Evolutionary conservation across 345 rosid species (phyloP).

Genomic region (Salix brachista): DNA sequence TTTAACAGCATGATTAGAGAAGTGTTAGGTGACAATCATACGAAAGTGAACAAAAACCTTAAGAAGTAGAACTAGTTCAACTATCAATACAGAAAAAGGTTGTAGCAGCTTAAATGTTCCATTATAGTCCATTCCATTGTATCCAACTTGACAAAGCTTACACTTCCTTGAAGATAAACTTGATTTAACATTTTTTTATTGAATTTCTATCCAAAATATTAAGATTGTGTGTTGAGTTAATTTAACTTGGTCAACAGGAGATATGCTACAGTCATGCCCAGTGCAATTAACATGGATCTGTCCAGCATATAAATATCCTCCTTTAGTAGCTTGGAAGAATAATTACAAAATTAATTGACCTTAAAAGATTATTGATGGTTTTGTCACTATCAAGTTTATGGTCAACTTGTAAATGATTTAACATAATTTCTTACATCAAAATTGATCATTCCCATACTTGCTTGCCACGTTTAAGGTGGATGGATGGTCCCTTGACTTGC

Average conservation of each 20-base stretch:
- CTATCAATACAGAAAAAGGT: no score
- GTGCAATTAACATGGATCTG: neutral
- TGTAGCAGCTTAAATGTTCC: constrained; percentile 12
- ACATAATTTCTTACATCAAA: neutral
- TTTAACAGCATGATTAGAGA: no score
- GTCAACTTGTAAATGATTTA: constrained; percentile 23
- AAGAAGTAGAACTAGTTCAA: no score
- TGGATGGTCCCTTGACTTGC: neutral
- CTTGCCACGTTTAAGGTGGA: constrained; percentile 12
- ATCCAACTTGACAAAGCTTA: constrained; percentile 17
- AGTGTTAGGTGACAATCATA: no score
- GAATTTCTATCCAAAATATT: constrained; percentile 7
- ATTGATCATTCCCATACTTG: neutral
- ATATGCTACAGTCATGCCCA: constrained; percentile 1
- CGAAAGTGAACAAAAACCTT: no score
- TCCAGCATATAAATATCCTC: neutral
- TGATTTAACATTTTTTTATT: constrained; percentile 21
- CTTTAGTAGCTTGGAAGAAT: neutral
- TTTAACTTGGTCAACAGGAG: neutral
- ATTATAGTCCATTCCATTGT: constrained; percentile 9
- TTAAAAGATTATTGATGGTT: neutral
- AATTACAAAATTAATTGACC: neutral
- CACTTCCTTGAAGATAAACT: constrained; percentile 13
- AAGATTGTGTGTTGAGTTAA: neutral
- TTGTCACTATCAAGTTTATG: constrained; percentile 16